Percentiles rank a stretch among this genome's conserved stretches.
These are phyloP conservation scores for Dillenia turbinata DNA, from an alignment of 164 flowering plant genomes.

Conservation along the genomic window DNA sequence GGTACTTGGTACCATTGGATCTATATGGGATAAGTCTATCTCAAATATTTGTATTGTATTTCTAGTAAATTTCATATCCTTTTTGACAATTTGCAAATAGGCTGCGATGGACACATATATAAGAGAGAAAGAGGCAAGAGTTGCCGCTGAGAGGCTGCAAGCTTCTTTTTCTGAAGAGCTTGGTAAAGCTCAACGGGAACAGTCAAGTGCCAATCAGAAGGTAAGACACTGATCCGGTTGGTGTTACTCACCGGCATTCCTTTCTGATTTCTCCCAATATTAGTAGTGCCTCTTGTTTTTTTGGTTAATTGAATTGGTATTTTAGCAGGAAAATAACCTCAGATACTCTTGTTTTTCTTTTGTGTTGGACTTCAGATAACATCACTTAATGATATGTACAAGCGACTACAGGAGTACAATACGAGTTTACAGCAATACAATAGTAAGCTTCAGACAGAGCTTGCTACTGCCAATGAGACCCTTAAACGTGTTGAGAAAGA, in stretches of 20 bases:
- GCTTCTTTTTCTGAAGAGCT: slow-evolving; percentile 50
- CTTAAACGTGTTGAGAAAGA: slow-evolving; percentile 74
- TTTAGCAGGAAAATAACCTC: not conserved
- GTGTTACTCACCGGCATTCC: not conserved
- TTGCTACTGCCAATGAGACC: slow-evolving; percentile 54
- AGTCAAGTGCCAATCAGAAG: slow-evolving; percentile 55
- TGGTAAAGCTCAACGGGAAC: slow-evolving; percentile 43
- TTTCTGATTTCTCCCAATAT: not conserved
- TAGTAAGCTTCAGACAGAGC: slow-evolving; percentile 80
- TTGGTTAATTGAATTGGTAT: too few relatives aligned
- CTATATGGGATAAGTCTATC: too few relatives aligned
- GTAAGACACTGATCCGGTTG: slow-evolving; percentile 19
- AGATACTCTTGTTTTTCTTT: not conserved
- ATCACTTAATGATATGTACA: slow-evolving; percentile 63
- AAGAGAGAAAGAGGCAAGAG: slow-evolving; percentile 49
- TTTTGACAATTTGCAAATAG: slow-evolving; percentile 12
- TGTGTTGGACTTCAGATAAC: slow-evolving; percentile 38
- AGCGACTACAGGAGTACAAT: slow-evolving; percentile 85
- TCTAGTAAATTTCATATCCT: too few relatives aligned
- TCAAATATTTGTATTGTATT: too few relatives aligned
- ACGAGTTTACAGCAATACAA: slow-evolving; percentile 91
- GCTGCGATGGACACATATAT: slow-evolving; percentile 47
- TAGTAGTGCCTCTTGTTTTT: not conserved
- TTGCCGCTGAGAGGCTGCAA: slow-evolving; percentile 41
- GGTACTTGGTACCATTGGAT: too few relatives aligned